Percentiles rank a stretch among this genome's conserved stretches.
Evolutionary conservation across 2,329 filamentous ascomycete genomes (phyloP).

Genomic region (Fusarium sp.): DNA sequence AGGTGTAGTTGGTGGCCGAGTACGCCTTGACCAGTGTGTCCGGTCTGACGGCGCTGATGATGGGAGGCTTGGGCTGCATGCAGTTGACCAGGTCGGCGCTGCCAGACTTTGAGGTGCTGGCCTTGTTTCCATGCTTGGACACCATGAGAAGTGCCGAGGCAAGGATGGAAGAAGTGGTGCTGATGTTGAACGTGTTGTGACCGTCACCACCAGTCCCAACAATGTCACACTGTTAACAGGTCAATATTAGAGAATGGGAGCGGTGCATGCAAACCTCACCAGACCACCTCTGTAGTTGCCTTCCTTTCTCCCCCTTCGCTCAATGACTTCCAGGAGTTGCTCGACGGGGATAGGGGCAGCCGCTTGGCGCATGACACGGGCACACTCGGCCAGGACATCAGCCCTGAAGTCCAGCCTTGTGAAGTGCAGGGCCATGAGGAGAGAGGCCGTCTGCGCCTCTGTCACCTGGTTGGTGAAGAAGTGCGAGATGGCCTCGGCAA

Average conservation of each 20-base stretch:
- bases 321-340: slow-evolving; percentile 67
- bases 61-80: slow-evolving; percentile 74
- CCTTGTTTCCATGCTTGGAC: slow-evolving; percentile 95
- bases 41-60: slow-evolving; percentile 76
- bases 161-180: slow-evolving; percentile 91
- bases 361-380: slow-evolving; percentile 81
- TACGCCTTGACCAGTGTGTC: slow-evolving; percentile 76
- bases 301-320: slow-evolving; percentile 66
- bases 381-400: slow-evolving; percentile 86
- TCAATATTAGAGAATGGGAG: slow-evolving; percentile 16
- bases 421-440: slow-evolving; percentile 91
- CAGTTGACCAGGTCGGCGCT: slow-evolving; percentile 88
- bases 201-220: slow-evolving; percentile 96
- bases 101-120: slow-evolving; percentile 93
- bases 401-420: slow-evolving; percentile 83
- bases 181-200: slow-evolving; percentile 98
- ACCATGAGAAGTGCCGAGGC: slow-evolving; percentile 84
- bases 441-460: slow-evolving; percentile 84
- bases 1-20: slow-evolving; percentile 84
- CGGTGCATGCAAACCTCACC: slow-evolving; percentile 58
- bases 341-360: slow-evolving; percentile 74
- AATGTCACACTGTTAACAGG: slow-evolving; percentile 73
- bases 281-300: slow-evolving; percentile 83
- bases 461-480: slow-evolving; percentile 92
- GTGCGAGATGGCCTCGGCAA: slow-evolving; percentile 86